A percentile compares a stretch with the other conserved stretches of the same genome.
Conservation (phyloP, 2,329 filamentous ascomycete species). For the Fusarium luffae region DNA sequence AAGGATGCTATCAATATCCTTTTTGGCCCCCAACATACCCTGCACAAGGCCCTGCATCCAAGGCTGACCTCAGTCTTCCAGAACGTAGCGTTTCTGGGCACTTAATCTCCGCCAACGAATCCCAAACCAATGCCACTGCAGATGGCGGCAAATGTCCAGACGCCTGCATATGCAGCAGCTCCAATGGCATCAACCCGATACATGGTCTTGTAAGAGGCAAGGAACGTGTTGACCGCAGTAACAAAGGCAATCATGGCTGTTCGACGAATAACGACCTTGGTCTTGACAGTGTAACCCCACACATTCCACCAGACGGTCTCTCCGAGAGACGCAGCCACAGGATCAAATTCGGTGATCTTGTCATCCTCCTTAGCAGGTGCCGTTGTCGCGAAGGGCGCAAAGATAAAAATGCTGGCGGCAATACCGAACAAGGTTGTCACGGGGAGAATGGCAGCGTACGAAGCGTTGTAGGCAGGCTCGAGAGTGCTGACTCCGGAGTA, state of each 20-base stretch:
- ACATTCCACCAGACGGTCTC: conserved; percentile 80
- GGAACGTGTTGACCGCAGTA: conserved; percentile 68
- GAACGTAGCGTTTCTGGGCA: conserved; percentile 1
- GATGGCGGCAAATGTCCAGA: conserved; percentile 77
- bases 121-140: conserved; percentile 68
- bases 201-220: conserved; percentile 74
- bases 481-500: conserved; percentile 79
- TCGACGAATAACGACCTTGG: conserved; percentile 72
- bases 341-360: conserved; percentile 67
- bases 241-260: conserved; percentile 69
- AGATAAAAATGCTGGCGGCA: conserved; percentile 81
- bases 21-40: conserved; percentile 3
- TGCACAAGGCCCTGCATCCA: conserved; percentile 7
- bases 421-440: conserved; percentile 70
- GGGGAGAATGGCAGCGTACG: conserved; percentile 70
- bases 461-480: conserved; percentile 72
- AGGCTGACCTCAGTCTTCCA: conserved; percentile 33
- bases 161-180: conserved; percentile 75
- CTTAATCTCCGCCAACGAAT: conserved; percentile 59
- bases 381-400: conserved; percentile 72
- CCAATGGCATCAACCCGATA: conserved; percentile 76
- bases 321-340: conserved; percentile 70
- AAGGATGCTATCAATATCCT: conserved; percentile 20
- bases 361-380: conserved; percentile 62
- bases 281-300: conserved; percentile 73